phyloP scores from a whole-genome alignment of 495 filamentous ascomycete species.

The Penicillium pulvis region DNA sequence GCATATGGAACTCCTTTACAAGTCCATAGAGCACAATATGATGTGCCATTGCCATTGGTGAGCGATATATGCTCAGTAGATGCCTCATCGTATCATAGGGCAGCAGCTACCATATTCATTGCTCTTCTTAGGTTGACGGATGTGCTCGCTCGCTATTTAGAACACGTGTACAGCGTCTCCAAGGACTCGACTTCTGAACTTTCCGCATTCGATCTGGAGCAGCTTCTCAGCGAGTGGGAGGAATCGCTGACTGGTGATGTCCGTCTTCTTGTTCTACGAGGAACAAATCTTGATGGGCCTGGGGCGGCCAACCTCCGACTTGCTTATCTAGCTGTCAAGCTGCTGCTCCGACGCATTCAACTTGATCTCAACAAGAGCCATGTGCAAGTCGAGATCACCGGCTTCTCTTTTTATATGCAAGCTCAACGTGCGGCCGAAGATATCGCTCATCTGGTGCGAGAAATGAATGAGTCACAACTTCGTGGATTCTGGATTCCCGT shows the following conservation, averaged over 20 bases:
- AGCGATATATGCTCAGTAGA: constrained; percentile 20
- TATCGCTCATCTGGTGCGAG: constrained; percentile 36
- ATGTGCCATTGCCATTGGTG: constrained; percentile 35
- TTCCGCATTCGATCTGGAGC: constrained; percentile 20
- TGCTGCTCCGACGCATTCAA: constrained; percentile 35
- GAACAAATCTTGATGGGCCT: constrained; percentile 20
- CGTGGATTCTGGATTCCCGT: constrained; percentile 38
- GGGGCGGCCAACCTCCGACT: constrained; percentile 44
- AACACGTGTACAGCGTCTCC: constrained; percentile 37
- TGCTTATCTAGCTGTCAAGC: constrained; percentile 36
- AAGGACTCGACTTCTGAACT: constrained; percentile 4
- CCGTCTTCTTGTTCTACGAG: constrained; percentile 25
- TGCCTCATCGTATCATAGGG: constrained; percentile 9
- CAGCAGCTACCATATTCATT: constrained; percentile 34
- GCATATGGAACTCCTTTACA: constrained; percentile 40
- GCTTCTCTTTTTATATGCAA: constrained; percentile 22
- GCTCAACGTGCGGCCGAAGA: constrained; percentile 30
- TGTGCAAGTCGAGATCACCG: constrained; percentile 3
- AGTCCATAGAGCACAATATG: constrained; percentile 37
- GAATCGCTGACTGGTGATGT: constrained; percentile 25
- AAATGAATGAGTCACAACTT: constrained; percentile 29
- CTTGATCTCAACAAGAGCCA: constrained; percentile 20
- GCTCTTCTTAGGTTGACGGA: constrained; percentile 42
- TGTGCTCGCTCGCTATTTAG: constrained; percentile 37
- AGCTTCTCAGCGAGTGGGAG: constrained; percentile 29